A percentile compares a stretch with the other conserved stretches of the same genome.
Evolutionary conservation across 805 yeast species (phyloP).

Genomic region (Blastobotrys attinorum): DNA sequence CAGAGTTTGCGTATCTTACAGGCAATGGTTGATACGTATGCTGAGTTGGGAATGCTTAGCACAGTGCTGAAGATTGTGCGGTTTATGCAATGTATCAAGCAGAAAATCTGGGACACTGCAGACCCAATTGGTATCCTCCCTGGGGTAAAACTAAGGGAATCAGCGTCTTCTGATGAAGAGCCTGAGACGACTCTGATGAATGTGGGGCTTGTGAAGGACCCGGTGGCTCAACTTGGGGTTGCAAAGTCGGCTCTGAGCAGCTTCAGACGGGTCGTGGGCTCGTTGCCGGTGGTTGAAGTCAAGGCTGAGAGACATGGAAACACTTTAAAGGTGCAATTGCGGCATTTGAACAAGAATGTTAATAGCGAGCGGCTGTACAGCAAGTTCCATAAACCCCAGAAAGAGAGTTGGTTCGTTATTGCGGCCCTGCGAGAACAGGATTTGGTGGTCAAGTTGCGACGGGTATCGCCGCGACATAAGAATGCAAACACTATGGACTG

Average conservation of each 20-base stretch:
- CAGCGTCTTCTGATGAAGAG: conserved; percentile 5
- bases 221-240: conserved; percentile 36
- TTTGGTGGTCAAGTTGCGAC: conserved; percentile 57
- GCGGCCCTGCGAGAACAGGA: conserved; percentile 41
- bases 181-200: conserved; percentile 5
- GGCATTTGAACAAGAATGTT: conserved; percentile 33
- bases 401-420: conserved; percentile 88
- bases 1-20: conserved; percentile 91
- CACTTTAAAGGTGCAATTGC: conserved; percentile 37
- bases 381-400: conserved; percentile 75
- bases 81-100: conserved; percentile 82
- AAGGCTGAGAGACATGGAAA: conserved; percentile 18
- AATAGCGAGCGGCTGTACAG: not conserved
- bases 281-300: conserved; percentile 52
- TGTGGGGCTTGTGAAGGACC: conserved; percentile 4
- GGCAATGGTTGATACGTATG: conserved; percentile 82
- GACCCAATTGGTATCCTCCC: conserved; percentile 55
- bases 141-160: conserved; percentile 25
- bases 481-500: conserved; percentile 3
- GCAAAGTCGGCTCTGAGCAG: conserved; percentile 35
- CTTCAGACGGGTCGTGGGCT: conserved; percentile 45
- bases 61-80: conserved; percentile 56
- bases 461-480: conserved; percentile 39
- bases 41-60: conserved; percentile 67
- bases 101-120: conserved; percentile 79